Conservation (phyloP, 345 rosid species). For the Stellera chamaejasme region DNA sequence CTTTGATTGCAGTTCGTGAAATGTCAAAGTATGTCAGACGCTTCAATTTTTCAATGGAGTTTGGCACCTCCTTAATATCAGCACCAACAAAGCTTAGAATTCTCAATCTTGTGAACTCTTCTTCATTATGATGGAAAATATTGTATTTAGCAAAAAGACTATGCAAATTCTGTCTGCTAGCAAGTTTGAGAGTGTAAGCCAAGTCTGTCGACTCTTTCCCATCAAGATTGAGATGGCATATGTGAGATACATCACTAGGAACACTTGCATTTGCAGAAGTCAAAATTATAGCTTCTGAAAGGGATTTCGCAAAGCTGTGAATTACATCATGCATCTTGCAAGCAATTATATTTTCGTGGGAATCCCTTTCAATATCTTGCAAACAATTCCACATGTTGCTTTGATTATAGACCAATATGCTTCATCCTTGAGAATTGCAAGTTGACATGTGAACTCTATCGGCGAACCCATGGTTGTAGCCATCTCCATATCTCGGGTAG, state of each 20-base stretch:
- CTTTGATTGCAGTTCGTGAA: background rate
- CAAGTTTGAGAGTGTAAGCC: background rate
- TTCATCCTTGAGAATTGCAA: background rate
- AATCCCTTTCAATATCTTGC: constrained; percentile 11
- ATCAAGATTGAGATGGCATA: constrained; percentile 5
- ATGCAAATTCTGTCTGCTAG: background rate
- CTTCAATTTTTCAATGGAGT: constrained; percentile 9
- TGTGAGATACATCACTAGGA: background rate
- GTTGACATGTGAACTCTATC: background rate
- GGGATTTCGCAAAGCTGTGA: constrained; percentile 17
- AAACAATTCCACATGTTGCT: background rate
- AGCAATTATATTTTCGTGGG: background rate
- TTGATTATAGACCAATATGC: constrained; percentile 15
- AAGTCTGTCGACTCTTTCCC: background rate
- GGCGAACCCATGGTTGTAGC: constrained; percentile 4
- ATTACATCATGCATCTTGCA: constrained; percentile 27
- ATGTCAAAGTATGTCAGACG: constrained; percentile 19
- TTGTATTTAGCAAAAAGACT: background rate
- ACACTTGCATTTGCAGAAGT: background rate
- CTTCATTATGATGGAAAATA: background rate
- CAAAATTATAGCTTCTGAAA: constrained; percentile 3
- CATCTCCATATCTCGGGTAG: constrained; percentile 8
- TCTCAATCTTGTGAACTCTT: constrained; percentile 5
- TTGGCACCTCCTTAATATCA: background rate
- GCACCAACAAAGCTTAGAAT: background rate